A percentile compares a stretch with the other conserved stretches of the same genome.
These are phyloP conservation scores for Helenozyma baotianmanensis DNA, from an alignment of 805 yeast genomes.

Conservation along the genomic window DNA sequence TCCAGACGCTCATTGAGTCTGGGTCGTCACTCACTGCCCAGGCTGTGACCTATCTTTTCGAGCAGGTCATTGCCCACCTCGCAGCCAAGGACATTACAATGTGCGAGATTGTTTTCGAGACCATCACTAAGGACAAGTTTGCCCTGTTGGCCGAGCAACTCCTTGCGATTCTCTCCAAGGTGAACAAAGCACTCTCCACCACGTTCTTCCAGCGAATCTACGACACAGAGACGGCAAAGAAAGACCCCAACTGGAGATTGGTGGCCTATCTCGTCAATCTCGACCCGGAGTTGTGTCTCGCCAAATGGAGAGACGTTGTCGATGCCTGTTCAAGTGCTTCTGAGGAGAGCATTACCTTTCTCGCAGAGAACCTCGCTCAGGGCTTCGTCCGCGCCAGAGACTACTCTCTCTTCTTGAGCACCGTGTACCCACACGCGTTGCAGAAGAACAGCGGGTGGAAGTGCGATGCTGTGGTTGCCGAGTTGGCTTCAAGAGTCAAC, in stretches of 20 bases:
- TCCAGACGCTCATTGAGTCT: constrained; percentile 1
- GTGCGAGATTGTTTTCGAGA: constrained; percentile 47
- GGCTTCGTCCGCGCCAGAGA: constrained; percentile 59
- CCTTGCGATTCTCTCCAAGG: constrained; percentile 42
- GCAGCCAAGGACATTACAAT: constrained; percentile 30
- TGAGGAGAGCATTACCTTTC: constrained; percentile 1
- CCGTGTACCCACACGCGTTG: constrained; percentile 37
- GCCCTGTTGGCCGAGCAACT: constrained; percentile 39
- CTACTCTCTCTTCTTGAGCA: constrained; percentile 41
- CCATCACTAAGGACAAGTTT: constrained; percentile 31
- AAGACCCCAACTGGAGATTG: constrained; percentile 39
- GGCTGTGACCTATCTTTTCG: constrained; percentile 19
- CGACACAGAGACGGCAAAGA: constrained; percentile 20
- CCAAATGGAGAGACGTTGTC: constrained; percentile 34
- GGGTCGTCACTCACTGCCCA: no score
- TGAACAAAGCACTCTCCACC: constrained; percentile 51
- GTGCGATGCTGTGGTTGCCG: constrained; percentile 23
- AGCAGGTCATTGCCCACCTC: constrained; percentile 23
- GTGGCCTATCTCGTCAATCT: constrained; percentile 45
- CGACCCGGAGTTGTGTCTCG: constrained; percentile 56
- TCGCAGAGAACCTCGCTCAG: constrained; percentile 33
- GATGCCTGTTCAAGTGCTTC: constrained; percentile 1
- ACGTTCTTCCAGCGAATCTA: constrained; percentile 44
- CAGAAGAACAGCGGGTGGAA: constrained; percentile 19
- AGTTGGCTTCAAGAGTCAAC: constrained; percentile 38